These are phyloP conservation scores for Salix purpurea DNA, from an alignment of 345 rosid species.

Conservation along the genomic window DNA sequence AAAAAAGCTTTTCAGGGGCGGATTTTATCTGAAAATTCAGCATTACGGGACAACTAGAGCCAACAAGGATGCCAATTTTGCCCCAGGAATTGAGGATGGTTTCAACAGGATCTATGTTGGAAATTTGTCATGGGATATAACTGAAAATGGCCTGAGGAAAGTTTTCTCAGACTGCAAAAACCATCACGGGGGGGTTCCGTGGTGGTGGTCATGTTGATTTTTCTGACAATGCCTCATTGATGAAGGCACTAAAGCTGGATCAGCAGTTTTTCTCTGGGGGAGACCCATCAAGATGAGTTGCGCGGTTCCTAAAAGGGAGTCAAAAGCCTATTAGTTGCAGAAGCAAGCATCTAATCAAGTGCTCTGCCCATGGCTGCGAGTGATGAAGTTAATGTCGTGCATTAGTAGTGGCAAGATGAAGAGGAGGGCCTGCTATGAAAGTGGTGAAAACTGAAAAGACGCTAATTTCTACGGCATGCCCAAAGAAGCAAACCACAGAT, in stretches of 20 bases:
- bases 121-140: slow-evolving; percentile 82
- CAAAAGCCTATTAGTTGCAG: slow-evolving; percentile 16
- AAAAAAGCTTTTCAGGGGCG: slow-evolving; percentile 55
- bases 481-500: slow-evolving; percentile 41
- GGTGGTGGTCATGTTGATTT: slow-evolving; percentile 91
- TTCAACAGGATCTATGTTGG: slow-evolving; percentile 84
- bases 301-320: slow-evolving; percentile 53
- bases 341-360: slow-evolving; percentile 13
- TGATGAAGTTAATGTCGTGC: not conserved
- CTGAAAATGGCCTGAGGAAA: slow-evolving; percentile 61
- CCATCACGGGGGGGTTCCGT: slow-evolving; percentile 71
- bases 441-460: slow-evolving; percentile 79
- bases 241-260: slow-evolving; percentile 78
- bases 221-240: slow-evolving; percentile 51
- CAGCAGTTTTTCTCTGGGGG: slow-evolving; percentile 57
- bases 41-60: slow-evolving; percentile 52
- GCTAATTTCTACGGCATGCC: slow-evolving; percentile 74
- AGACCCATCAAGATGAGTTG: slow-evolving; percentile 83
- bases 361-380: not conserved
- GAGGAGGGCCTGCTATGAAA: slow-evolving; percentile 70
- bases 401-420: slow-evolving; percentile 53
- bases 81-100: slow-evolving; percentile 65
- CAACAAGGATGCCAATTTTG: slow-evolving; percentile 43
- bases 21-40: slow-evolving; percentile 74
- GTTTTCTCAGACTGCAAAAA: slow-evolving; percentile 68